Evolutionary conservation across 2,329 filamentous ascomycete genomes (phyloP).

Genomic region (Truncatella angustata): DNA sequence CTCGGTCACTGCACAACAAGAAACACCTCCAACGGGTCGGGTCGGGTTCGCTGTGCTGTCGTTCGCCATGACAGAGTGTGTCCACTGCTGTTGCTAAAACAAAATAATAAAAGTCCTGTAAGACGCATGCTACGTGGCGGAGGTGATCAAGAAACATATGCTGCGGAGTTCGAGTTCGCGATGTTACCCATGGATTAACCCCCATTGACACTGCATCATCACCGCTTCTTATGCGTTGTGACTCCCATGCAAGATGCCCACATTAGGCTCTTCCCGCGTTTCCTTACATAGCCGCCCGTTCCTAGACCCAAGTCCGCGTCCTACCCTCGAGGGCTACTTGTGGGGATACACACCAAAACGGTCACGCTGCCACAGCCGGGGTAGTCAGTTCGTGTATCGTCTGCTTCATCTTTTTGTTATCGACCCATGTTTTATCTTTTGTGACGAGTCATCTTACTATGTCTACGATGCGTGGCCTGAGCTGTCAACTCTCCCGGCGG

Average conservation of each 20-base stretch:
- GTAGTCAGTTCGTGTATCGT: background rate
- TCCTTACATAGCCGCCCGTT: conserved; percentile 1
- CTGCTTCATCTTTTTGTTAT: background rate
- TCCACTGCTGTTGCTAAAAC: background rate
- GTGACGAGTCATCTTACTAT: background rate
- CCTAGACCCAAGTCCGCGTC: background rate
- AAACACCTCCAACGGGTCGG: background rate
- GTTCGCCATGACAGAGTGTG: conserved; percentile 1
- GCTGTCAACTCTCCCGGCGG: too few relatives aligned
- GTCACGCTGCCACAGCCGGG: background rate
- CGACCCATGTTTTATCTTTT: background rate
- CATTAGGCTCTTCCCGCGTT: conserved; percentile 7
- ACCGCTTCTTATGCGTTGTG: background rate
- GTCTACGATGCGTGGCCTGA: too few relatives aligned
- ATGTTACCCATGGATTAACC: too few relatives aligned
- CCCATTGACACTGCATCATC: background rate
- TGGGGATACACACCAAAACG: background rate
- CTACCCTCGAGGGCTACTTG: background rate
- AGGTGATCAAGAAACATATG: too few relatives aligned
- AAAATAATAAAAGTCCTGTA: too few relatives aligned
- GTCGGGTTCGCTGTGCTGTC: background rate
- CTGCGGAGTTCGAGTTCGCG: too few relatives aligned
- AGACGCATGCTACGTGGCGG: too few relatives aligned
- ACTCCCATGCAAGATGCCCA: background rate
- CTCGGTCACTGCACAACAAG: background rate